Evolutionary conservation across 1,284 basidiomycete genomes (phyloP).

Genomic region (Ustanciosporium gigantosporum): DNA sequence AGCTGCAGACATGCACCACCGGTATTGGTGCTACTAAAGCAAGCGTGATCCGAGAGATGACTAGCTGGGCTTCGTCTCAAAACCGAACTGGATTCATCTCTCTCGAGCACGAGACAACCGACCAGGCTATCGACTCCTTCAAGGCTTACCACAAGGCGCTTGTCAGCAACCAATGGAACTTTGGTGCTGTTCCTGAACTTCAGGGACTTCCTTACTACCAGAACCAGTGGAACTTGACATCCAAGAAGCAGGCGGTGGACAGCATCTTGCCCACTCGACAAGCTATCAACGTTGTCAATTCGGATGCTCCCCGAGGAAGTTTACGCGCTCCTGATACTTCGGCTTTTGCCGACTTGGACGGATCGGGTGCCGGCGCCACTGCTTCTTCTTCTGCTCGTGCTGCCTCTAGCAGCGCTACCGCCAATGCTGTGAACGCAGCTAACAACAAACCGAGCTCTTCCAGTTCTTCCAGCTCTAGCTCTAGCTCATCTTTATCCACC

Average conservation of each 20-base stretch:
- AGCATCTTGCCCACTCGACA: slow-evolving; percentile 34
- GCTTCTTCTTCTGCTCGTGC: slow-evolving; percentile 10
- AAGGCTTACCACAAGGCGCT: slow-evolving; percentile 31
- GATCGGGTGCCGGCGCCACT: slow-evolving; percentile 8
- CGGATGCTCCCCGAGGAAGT: slow-evolving; percentile 28
- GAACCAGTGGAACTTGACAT: slow-evolving; percentile 45
- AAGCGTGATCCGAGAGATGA: slow-evolving; percentile 30
- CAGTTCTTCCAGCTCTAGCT: neutral
- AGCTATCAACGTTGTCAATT: slow-evolving; percentile 34
- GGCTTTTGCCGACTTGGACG: slow-evolving; percentile 29
- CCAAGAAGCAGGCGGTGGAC: slow-evolving; percentile 19
- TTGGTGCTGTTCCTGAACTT: slow-evolving; percentile 36
- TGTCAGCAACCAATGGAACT: slow-evolving; percentile 32
- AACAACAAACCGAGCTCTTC: neutral
- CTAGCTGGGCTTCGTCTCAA: slow-evolving; percentile 25
- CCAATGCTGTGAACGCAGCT: neutral
- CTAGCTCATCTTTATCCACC: neutral
- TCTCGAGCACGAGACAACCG: slow-evolving; percentile 54
- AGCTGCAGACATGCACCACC: slow-evolving; percentile 37
- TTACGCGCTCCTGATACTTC: slow-evolving; percentile 26
- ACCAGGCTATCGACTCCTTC: slow-evolving; percentile 49
- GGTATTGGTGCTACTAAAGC: slow-evolving; percentile 28
- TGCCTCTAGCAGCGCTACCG: slow-evolving; percentile 2
- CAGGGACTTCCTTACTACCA: slow-evolving; percentile 50
- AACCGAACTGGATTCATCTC: slow-evolving; percentile 47